Evolutionary conservation across 2,329 filamentous ascomycete species (phyloP).

Genomic region (Orbilia oligospora): DNA sequence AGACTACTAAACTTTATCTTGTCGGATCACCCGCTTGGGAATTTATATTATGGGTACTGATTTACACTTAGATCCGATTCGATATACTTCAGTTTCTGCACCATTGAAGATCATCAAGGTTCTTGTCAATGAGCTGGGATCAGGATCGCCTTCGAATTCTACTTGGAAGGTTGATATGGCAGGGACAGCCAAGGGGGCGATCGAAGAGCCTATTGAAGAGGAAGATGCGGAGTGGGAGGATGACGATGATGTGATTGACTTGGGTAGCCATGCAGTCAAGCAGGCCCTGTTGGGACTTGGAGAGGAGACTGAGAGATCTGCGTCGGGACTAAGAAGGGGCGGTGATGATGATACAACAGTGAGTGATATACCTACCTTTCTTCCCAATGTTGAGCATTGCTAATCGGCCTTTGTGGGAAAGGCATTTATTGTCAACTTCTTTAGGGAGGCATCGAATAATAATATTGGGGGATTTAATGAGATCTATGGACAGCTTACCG

Average conservation of each 20-base stretch:
- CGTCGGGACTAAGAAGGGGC: constrained; percentile 59
- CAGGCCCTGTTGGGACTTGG: constrained; percentile 63
- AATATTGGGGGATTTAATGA: constrained; percentile 67
- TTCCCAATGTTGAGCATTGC: constrained; percentile 2
- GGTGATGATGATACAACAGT: constrained; percentile 64
- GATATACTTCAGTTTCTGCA: constrained; percentile 87
- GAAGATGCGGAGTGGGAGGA: constrained; percentile 93
- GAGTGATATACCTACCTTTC: constrained; percentile 24
- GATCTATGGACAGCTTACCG: constrained; percentile 66
- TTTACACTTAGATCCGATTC: constrained; percentile 78
- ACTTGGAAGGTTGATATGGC: constrained; percentile 75
- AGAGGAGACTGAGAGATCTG: constrained; percentile 60
- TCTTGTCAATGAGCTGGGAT: constrained; percentile 89
- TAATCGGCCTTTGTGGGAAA: constrained; percentile 25
- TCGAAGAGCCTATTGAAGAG: constrained; percentile 74
- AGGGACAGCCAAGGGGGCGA: constrained; percentile 71
- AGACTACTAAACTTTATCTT: constrained; percentile 65
- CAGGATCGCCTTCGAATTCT: constrained; percentile 78
- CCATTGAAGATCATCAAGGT: constrained; percentile 97
- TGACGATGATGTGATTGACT: constrained; percentile 76
- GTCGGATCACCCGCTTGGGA: constrained; percentile 60
- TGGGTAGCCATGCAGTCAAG: constrained; percentile 52
- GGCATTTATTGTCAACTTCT: constrained; percentile 62
- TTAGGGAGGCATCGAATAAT: constrained; percentile 67
- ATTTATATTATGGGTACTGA: constrained; percentile 48